Conservation (phyloP, 495 filamentous ascomycete species). For the Podospora anserina region DNA sequence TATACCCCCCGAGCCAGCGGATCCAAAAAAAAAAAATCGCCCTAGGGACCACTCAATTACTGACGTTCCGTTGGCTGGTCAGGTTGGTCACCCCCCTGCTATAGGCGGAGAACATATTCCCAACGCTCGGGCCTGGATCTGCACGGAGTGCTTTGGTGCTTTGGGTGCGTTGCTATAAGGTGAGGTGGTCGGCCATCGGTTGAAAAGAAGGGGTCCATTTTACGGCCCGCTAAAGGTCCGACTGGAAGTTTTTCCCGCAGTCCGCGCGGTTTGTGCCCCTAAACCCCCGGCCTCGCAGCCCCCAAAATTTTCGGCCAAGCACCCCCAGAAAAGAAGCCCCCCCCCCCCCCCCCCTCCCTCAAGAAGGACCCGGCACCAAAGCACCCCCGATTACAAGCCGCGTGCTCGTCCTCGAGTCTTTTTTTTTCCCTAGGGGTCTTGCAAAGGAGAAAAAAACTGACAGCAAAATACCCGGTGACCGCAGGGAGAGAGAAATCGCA, state of each 20-base stretch:
- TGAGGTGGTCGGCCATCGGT: not conserved
- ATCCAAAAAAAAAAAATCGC: slow-evolving; percentile 7
- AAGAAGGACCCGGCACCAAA: not conserved
- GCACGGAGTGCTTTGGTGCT: slow-evolving; percentile 13
- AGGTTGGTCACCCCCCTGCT: no score
- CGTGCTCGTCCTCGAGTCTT: slow-evolving; percentile 9
- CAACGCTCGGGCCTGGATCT: slow-evolving; percentile 1
- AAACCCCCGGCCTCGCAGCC: slow-evolving; percentile 20
- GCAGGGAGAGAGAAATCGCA: slow-evolving; percentile 5
- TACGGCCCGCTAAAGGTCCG: slow-evolving; percentile 24
- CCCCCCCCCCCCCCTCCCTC: not conserved
- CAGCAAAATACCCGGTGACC: slow-evolving; percentile 1
- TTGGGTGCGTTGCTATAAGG: not conserved
- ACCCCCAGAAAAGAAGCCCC: not conserved
- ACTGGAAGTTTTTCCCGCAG: slow-evolving; percentile 15
- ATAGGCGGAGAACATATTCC: no score
- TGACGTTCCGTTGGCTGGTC: no score
- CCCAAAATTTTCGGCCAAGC: slow-evolving; percentile 20
- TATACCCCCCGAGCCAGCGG: slow-evolving; percentile 16
- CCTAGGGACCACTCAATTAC: not conserved
- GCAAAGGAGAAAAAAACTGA: slow-evolving; percentile 4
- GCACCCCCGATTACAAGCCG: slow-evolving; percentile 1
- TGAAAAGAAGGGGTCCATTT: slow-evolving; percentile 4
- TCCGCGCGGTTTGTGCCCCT: slow-evolving; percentile 22
- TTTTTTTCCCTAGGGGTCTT: slow-evolving; percentile 7